A percentile compares a stretch with the other conserved stretches of the same genome.
Evolutionary conservation across 495 filamentous ascomycete species (phyloP).

Genomic region (Penicillium bialowiezense): DNA sequence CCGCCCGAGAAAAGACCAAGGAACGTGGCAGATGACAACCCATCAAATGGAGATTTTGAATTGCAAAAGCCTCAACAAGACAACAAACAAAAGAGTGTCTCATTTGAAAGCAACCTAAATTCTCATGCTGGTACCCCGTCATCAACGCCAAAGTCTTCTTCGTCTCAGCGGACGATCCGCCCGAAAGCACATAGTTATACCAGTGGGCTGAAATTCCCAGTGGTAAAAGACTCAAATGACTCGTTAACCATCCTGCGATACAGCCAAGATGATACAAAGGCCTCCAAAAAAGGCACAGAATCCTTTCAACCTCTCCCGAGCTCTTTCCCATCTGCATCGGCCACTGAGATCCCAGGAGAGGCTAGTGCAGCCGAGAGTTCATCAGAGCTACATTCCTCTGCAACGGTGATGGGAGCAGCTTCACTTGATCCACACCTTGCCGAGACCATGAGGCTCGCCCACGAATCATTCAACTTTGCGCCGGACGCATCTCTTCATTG

Average conservation of each 20-base stretch:
- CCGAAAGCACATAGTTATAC: constrained; percentile 24
- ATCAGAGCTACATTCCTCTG: constrained; percentile 22
- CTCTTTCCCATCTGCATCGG: constrained; percentile 13
- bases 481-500: constrained; percentile 17
- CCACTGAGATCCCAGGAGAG: constrained; percentile 5
- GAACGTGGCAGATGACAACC: constrained; percentile 8
- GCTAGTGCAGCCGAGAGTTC: constrained; percentile 9
- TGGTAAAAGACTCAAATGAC: constrained; percentile 77
- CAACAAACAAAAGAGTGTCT: constrained; percentile 1
- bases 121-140: background rate
- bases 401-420: constrained; percentile 10
- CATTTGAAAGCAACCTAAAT: background rate
- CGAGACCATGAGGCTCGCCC: constrained; percentile 21
- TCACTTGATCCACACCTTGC: constrained; percentile 20
- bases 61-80: background rate
- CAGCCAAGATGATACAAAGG: constrained; percentile 63
- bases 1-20: constrained; percentile 30
- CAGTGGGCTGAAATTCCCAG: constrained; percentile 58
- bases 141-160: constrained; percentile 22
- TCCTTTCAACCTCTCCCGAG: constrained; percentile 16
- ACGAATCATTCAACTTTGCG: constrained; percentile 30
- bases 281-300: constrained; percentile 36
- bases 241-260: constrained; percentile 61
- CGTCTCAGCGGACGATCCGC: constrained; percentile 28
- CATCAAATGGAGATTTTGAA: background rate